Conservation (phyloP, 192 early-diverging fungal genomes). For the Linnemannia elongata region DNA sequence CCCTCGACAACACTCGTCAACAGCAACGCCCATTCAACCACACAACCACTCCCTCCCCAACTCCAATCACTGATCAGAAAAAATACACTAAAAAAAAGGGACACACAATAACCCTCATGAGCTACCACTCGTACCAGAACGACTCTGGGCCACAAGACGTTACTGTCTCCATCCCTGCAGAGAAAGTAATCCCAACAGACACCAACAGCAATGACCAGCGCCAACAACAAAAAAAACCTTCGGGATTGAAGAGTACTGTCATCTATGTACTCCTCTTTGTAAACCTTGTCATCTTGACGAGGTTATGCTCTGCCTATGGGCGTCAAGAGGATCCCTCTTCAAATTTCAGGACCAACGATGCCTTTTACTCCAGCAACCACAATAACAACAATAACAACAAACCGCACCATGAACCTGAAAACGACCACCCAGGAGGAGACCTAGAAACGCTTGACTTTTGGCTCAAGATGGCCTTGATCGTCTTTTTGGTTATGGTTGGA, state of each 20-base stretch:
- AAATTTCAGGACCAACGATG: not conserved
- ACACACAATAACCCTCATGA: not conserved
- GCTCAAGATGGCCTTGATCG: conserved; percentile 63
- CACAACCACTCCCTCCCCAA: not conserved
- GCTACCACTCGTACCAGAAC: not conserved
- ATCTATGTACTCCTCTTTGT: conserved; percentile 46
- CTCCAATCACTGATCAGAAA: conserved; percentile 1
- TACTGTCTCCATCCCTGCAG: not conserved
- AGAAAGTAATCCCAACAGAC: not conserved
- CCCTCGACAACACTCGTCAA: not conserved
- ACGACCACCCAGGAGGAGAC: conserved; percentile 23
- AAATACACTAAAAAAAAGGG: too few species aligned
- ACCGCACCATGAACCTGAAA: not conserved
- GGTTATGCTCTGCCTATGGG: conserved; percentile 2
- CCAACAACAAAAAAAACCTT: not conserved
- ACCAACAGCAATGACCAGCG: not conserved
- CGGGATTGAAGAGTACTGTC: conserved; percentile 35
- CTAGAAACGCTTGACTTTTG: conserved; percentile 51
- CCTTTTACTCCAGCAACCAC: not conserved
- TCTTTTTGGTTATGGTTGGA: conserved; percentile 77
- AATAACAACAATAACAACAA: not conserved
- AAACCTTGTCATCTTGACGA: conserved; percentile 40
- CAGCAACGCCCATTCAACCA: conserved; percentile 6
- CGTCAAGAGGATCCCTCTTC: not conserved
- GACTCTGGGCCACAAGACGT: not conserved